Evolutionary conservation across 805 yeast species (phyloP), one percentile per base, ranked within the genome.

Genomic region (Zygosaccharomyces gambellarensis): DNA sequence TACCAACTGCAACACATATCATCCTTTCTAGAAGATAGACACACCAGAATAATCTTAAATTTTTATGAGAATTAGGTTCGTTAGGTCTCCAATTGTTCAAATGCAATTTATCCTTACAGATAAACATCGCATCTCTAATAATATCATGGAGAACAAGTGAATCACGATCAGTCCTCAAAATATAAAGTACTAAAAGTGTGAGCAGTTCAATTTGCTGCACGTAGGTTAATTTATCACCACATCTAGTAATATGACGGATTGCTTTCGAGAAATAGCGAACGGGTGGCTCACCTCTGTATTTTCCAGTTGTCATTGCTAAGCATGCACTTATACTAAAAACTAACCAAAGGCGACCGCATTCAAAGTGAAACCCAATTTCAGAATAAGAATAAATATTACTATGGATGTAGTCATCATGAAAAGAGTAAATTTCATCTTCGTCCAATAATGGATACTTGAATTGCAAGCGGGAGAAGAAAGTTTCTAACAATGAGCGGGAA

Each of bases 11-110:
- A 34, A 81, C 76, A 34, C 82, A 76, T 43, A 81, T 78, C 67
- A 81, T 74, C 59, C 85, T 74, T 58, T 82, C 87, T 40, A 80
- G 59, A n/a, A 80, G 58, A 60, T 81, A 82, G 6, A 77, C 76
- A 60, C 83, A 78, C 87, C 87, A 82, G 68, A 83, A 82, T 14
- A 79, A 65, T 53, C 86, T 71, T 64, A 80, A 63, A 57, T 72
- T 74, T 46, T 71, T 70, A 52, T 75, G 73, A 3, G 60, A 58
- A 46, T 52, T 49, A 6, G 57, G 54, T 44, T 59, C 64, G 8
- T 59, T 48, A 3, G 56, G 51, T 29, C 61, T 54, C 59, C 65
- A 59, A 31, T 51, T 54, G 43, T 67, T 66, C 36, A 67, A 45
- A 22, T 51, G 52, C 38, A 68, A 47, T 27, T 62, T 54, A 25